Percentiles rank a stretch among this genome's conserved stretches.
phyloP scores from a whole-genome alignment of 164 flowering plant genomes.

The Nymphaea thermarum region DNA sequence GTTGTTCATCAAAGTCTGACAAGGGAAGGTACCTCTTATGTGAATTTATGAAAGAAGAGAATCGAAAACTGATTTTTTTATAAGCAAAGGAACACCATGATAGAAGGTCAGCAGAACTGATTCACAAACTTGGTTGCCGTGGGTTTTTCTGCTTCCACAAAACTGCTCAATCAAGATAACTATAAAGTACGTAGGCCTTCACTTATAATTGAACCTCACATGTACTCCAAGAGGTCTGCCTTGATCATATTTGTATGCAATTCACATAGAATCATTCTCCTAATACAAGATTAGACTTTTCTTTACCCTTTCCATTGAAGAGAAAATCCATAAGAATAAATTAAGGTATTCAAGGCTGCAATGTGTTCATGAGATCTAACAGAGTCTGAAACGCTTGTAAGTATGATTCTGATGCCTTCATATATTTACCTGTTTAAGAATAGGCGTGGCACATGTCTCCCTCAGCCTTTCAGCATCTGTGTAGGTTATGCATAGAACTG shows the following conservation, averaged over 20 bases:
- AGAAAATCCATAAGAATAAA: too few species aligned
- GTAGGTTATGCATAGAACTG: constrained; percentile 92
- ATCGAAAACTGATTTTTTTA: background rate
- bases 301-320: too few species aligned
- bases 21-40: background rate
- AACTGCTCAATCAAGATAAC: too few species aligned
- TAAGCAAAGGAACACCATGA: background rate
- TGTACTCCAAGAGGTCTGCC: too few species aligned
- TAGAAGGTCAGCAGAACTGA: background rate
- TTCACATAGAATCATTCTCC: too few species aligned
- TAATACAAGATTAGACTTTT: too few species aligned
- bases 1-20: background rate
- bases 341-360: too few species aligned
- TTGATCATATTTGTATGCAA: too few species aligned
- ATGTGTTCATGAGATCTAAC: too few species aligned
- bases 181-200: too few species aligned
- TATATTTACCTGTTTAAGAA: constrained; percentile 69
- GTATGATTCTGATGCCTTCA: background rate
- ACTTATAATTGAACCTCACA: too few species aligned
- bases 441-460: constrained; percentile 74
- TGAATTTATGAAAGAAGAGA: background rate
- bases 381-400: background rate
- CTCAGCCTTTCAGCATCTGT: constrained; percentile 60
- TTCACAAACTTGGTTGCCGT: background rate
- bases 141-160: too few species aligned